phyloP scores from a whole-genome alignment of 192 early-diverging fungal species.

The Umbelopsis sp. region DNA sequence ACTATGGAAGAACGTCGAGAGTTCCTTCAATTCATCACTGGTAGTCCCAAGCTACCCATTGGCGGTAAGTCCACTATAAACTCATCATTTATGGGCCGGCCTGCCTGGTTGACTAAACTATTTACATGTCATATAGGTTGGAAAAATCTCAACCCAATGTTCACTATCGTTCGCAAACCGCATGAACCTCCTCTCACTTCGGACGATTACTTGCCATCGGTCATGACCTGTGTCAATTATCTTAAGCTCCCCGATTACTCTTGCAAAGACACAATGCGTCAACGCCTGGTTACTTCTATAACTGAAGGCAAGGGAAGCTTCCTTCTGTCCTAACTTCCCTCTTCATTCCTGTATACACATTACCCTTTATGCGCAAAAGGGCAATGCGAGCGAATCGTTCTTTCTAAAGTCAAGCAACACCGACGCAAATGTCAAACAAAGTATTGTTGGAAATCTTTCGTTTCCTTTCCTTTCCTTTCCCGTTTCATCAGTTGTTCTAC shows the following conservation, averaged over 20 bases:
- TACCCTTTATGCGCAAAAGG: not conserved
- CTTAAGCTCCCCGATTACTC: conserved; percentile 91
- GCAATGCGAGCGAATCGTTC: too few species aligned
- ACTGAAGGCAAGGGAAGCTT: conserved; percentile 86
- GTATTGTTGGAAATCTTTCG: not conserved
- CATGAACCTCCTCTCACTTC: conserved; percentile 60
- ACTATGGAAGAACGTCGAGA: conserved; percentile 60
- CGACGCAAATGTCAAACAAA: too few species aligned
- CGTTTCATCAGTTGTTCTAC: not conserved
- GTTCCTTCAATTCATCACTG: conserved; percentile 89
- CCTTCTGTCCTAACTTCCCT: conserved; percentile 54
- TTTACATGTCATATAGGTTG: conserved; percentile 51
- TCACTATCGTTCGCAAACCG: conserved; percentile 87
- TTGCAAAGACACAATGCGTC: conserved; percentile 58
- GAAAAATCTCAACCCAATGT: conserved; percentile 73
- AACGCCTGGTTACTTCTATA: conserved; percentile 70
- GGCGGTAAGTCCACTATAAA: conserved; percentile 53
- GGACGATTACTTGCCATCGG: conserved; percentile 86
- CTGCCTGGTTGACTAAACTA: not conserved
- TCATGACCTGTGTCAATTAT: conserved; percentile 97
- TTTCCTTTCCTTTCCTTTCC: not conserved
- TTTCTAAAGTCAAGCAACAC: too few species aligned
- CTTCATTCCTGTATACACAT: not conserved
- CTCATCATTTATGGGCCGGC: not conserved
- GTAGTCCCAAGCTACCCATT: conserved; percentile 85